phyloP scores from a whole-genome alignment of 2,329 filamentous ascomycete species.

The Colletotrichum sidae region DNA sequence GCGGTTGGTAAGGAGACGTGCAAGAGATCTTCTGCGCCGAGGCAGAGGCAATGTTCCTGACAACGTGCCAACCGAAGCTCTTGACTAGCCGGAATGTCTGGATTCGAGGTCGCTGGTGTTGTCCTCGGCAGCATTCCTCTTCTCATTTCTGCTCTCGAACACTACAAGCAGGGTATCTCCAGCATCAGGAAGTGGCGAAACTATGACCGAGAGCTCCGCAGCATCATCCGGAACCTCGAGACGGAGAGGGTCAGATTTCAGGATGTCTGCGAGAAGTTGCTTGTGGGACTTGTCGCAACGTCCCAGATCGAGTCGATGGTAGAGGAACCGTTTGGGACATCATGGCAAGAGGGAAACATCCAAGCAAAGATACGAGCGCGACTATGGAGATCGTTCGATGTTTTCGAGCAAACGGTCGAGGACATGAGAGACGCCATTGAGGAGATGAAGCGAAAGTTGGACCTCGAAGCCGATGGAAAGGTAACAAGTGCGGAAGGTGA shows the following conservation, averaged over 20 bases:
- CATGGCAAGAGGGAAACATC: conserved; percentile 41
- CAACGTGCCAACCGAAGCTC: not conserved
- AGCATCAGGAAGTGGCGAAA: conserved; percentile 36
- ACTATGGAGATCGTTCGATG: conserved; percentile 39
- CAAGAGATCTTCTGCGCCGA: not conserved
- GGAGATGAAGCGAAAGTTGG: conserved; percentile 35
- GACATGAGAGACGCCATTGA: conserved; percentile 41
- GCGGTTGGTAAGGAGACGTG: too few species aligned
- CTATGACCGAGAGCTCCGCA: conserved; percentile 40
- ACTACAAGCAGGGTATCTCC: conserved; percentile 40
- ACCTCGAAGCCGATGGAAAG: not conserved
- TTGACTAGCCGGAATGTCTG: conserved; percentile 38
- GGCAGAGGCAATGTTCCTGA: not conserved
- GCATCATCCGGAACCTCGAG: conserved; percentile 40
- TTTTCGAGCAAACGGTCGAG: conserved; percentile 41
- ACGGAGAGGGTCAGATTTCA: conserved; percentile 43
- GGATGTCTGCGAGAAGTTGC: conserved; percentile 46
- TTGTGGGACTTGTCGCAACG: conserved; percentile 40
- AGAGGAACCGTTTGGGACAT: conserved; percentile 41
- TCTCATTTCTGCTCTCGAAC: conserved; percentile 36
- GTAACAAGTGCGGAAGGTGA: not conserved
- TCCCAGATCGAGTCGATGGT: conserved; percentile 46
- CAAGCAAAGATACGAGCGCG: conserved; percentile 39
- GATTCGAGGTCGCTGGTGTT: conserved; percentile 40
- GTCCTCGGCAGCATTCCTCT: conserved; percentile 41